phyloP scores from a whole-genome alignment of 169 alveolate genomes.

The Plasmodium falciparum region DNA sequence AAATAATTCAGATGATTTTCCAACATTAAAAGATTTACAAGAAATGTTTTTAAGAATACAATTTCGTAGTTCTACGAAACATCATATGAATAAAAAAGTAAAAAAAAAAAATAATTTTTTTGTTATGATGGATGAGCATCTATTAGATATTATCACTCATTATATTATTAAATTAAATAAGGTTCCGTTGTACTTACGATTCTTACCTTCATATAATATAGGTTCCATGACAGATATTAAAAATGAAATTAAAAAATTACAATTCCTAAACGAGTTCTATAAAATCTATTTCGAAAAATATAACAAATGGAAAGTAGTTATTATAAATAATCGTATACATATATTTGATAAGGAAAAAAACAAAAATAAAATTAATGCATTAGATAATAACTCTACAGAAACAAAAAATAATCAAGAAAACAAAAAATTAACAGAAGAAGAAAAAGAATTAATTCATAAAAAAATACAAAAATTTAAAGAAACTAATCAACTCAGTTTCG shows the following conservation, averaged over 20 bases:
- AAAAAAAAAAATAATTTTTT: slow-evolving; percentile 40
- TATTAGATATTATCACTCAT: slow-evolving; percentile 65
- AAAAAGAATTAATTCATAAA: slow-evolving; percentile 41
- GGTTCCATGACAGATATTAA: slow-evolving; percentile 72
- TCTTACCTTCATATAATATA: slow-evolving; percentile 69
- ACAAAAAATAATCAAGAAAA: background rate
- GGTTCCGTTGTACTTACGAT: slow-evolving; percentile 62
- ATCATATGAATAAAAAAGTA: slow-evolving; percentile 19
- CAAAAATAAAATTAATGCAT: slow-evolving; percentile 1
- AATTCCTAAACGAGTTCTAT: slow-evolving; percentile 68
- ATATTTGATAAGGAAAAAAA: slow-evolving; percentile 62
- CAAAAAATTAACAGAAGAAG: slow-evolving; percentile 37
- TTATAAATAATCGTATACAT: slow-evolving; percentile 61
- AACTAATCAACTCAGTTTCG: slow-evolving; percentile 22
- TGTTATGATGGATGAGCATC: slow-evolving; percentile 66
- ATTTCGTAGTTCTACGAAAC: slow-evolving; percentile 61
- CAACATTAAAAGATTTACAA: slow-evolving; percentile 70
- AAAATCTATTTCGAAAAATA: slow-evolving; percentile 72
- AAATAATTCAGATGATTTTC: slow-evolving; percentile 35
- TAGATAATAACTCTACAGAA: background rate
- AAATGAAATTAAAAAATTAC: slow-evolving; percentile 50
- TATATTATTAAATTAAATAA: slow-evolving; percentile 67
- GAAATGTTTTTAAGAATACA: slow-evolving; percentile 77
- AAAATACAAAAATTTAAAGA: slow-evolving; percentile 53
- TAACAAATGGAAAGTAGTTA: slow-evolving; percentile 75